Evolutionary conservation across 768 basidiomycete genomes (phyloP).

Genomic region (Podaxis sp.): DNA sequence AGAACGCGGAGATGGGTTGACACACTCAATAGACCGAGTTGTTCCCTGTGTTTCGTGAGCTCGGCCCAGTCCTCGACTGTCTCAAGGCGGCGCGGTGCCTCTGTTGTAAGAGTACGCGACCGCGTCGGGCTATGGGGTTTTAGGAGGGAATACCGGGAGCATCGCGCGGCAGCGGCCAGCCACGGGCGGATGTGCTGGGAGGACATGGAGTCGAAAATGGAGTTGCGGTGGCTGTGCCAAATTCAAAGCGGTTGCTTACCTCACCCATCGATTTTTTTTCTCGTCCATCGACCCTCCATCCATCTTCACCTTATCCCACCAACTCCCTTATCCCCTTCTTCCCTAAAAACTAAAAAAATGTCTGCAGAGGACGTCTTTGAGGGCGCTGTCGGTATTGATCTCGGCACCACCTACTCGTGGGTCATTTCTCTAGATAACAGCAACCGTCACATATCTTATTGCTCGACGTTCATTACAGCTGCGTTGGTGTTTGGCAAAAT

Average conservation of each 20-base stretch:
- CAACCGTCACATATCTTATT: slow-evolving; percentile 17
- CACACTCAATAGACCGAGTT: slow-evolving; percentile 56
- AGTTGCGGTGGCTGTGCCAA: slow-evolving; percentile 44
- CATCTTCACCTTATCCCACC: slow-evolving; percentile 39
- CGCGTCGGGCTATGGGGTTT: slow-evolving; percentile 15
- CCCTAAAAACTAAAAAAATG: slow-evolving; percentile 54
- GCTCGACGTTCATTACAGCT: slow-evolving; percentile 45
- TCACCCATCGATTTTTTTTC: slow-evolving; percentile 55
- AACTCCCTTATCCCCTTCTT: slow-evolving; percentile 30
- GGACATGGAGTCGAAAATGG: slow-evolving; percentile 35
- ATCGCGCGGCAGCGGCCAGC: slow-evolving; percentile 34
- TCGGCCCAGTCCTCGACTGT: slow-evolving; percentile 64
- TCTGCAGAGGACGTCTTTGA: slow-evolving; percentile 84
- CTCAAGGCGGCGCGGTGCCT: slow-evolving; percentile 31
- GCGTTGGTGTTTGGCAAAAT: slow-evolving; percentile 99
- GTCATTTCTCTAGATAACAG: slow-evolving; percentile 26
- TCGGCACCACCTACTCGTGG: slow-evolving; percentile 96
- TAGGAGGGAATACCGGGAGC: slow-evolving; percentile 22
- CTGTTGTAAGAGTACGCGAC: slow-evolving; percentile 27
- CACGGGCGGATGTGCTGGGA: slow-evolving; percentile 36
- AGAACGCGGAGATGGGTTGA: slow-evolving; percentile 18
- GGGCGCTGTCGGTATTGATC: slow-evolving; percentile 96
- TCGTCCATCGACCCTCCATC: slow-evolving; percentile 33
- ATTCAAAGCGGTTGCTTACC: slow-evolving; percentile 49
- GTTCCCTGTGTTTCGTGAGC: slow-evolving; percentile 59